Evolutionary conservation across 192 early-diverging fungal species (phyloP).

Genomic region (Cladochytrium replicatum): DNA sequence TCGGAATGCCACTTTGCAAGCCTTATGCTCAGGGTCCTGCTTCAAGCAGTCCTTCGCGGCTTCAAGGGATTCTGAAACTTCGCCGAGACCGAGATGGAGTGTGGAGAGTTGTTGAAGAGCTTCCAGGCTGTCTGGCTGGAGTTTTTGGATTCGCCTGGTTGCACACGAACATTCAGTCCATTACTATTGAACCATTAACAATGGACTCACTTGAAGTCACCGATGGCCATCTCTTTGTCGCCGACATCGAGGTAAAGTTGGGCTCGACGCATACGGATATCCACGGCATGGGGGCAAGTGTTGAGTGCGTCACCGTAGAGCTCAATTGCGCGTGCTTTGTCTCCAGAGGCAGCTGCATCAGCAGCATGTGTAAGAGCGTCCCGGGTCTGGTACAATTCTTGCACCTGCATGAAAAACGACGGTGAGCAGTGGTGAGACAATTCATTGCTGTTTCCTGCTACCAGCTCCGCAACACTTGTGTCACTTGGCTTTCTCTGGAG

Average conservation of each 20-base stretch:
- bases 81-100: constrained; percentile 59
- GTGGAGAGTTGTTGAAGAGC: constrained; percentile 54
- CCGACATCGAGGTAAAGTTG: constrained; percentile 60
- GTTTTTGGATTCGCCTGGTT: constrained; percentile 57
- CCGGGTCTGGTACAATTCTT: constrained; percentile 44
- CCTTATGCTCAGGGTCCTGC: constrained; percentile 85
- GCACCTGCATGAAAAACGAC: background rate
- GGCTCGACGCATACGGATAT: constrained; percentile 56
- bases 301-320: constrained; percentile 11
- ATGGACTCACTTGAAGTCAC: constrained; percentile 52
- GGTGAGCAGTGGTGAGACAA: background rate
- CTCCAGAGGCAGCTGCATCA: constrained; percentile 31
- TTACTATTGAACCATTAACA: background rate
- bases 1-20: constrained; percentile 68
- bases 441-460: too few species aligned
- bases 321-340: constrained; percentile 34
- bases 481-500: constrained; percentile 20
- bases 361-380: constrained; percentile 33
- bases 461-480: constrained; percentile 25
- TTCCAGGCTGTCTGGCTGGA: constrained; percentile 56
- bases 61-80: constrained; percentile 56
- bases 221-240: constrained; percentile 76
- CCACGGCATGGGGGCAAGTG: constrained; percentile 14
- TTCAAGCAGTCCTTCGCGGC: constrained; percentile 77
- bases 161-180: too few species aligned